Conservation (phyloP, 257 asterid genomes). For the Fraxinus anomala region DNA sequence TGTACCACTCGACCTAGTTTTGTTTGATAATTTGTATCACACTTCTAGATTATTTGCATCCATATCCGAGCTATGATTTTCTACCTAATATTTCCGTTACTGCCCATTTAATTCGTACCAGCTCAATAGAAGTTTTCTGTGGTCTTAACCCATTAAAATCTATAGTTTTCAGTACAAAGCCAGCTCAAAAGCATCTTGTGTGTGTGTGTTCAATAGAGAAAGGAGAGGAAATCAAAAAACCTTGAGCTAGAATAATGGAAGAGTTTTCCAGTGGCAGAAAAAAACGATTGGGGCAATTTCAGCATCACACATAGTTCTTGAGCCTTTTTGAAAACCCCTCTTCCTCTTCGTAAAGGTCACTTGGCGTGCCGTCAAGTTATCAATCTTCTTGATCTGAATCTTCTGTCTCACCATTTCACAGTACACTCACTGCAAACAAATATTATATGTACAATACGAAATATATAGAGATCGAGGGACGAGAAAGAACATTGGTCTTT, state of each 20-base stretch:
- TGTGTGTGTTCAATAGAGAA: neutral
- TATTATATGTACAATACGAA: neutral
- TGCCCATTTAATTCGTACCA: neutral
- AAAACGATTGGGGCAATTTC: neutral
- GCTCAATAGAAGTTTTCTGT: neutral
- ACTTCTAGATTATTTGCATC: neutral
- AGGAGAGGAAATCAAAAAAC: too few relatives aligned
- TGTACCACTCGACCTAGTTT: neutral
- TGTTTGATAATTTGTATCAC: too few relatives aligned
- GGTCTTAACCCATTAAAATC: neutral
- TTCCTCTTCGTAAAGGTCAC: slow-evolving; percentile 72
- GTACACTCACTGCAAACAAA: neutral
- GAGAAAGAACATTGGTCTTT: slow-evolving; percentile 12
- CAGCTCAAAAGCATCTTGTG: too few relatives aligned
- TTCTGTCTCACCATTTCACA: slow-evolving; percentile 67
- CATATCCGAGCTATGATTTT: neutral
- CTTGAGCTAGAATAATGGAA: too few relatives aligned
- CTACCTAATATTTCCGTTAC: neutral
- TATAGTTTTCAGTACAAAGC: too few relatives aligned
- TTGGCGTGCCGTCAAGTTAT: slow-evolving; percentile 70
- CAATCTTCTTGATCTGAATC: slow-evolving; percentile 79
- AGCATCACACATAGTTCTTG: too few relatives aligned
- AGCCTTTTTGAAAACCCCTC: too few relatives aligned
- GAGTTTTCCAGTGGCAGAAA: too few relatives aligned
- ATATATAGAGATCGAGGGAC: slow-evolving; percentile 12